Evolutionary conservation across 139 green algal genomes (phyloP), one percentile per base, ranked within the genome.

Genomic region (Spirogloea muscicola): DNA sequence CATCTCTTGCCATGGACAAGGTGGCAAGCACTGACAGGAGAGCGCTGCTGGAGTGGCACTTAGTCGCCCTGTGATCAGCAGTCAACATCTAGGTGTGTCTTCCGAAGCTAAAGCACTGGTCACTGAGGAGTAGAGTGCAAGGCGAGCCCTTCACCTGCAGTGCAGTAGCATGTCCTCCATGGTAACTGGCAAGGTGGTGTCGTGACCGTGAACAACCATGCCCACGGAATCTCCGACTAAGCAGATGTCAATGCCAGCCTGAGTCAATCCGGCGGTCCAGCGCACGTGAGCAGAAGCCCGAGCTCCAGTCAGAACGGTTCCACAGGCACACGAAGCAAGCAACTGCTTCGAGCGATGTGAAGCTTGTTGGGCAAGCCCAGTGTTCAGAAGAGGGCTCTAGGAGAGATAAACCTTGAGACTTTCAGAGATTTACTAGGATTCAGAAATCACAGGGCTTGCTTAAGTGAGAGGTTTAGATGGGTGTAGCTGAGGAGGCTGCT

Each of bases 191-290:
- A 98, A 87, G 0, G 94, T 99, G 34, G 94, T 98, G 87, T 99
- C 94, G 77, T 98, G 88, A n/a, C 94, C 94, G 68, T 98, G 94
- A 31, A 98, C 91, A 38, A 99, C 94, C 94, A 99, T 98, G 25
- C 85, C 92, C 40, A 89, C 92, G 1, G 82, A 92, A 84, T 98
- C 94, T 1, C 94, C 94, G 29, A 99, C 95, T 42, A 99, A 88
- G 48, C 91, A 48, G 27, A 99, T 91, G 77, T 99, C 94, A 31
- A 96, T 91, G 37, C 85, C 89, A 6, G 94, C 88, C 36, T 84
- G 65, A 29, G 49, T 27, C 2, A 60, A 9, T 37, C 16, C 7
- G 0, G 9, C 27, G 31, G 18, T 13, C 34, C 27, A 16, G 49
- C 4, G 13, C 3, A 58, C n/a, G 3, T 2, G 49, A 58, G 49